These are phyloP conservation scores for Penicillium cosmopolitanum DNA, from an alignment of 495 filamentous ascomycete genomes.

Conservation along the genomic window DNA sequence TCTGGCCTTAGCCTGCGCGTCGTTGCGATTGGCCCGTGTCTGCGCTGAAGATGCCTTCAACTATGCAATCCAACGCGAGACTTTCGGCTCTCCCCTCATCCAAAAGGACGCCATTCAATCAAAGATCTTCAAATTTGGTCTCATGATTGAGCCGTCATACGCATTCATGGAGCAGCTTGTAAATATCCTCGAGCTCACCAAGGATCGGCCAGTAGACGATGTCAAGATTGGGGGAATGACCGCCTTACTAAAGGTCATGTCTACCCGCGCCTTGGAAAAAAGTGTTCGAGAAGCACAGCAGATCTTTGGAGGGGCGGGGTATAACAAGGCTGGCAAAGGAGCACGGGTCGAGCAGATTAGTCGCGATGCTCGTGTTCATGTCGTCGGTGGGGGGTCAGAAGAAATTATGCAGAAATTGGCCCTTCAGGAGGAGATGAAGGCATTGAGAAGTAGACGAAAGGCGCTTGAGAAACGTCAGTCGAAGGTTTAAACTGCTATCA, in stretches of 20 bases:
- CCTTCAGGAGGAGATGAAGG: slow-evolving; percentile 48
- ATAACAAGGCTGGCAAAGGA: slow-evolving; percentile 55
- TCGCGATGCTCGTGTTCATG: slow-evolving; percentile 58
- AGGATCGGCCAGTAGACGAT: slow-evolving; percentile 35
- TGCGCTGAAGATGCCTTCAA: slow-evolving; percentile 54
- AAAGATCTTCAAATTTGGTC: slow-evolving; percentile 53
- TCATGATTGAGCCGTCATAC: slow-evolving; percentile 53
- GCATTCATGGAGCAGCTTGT: slow-evolving; percentile 54
- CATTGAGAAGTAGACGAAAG: slow-evolving; percentile 35
- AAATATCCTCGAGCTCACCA: slow-evolving; percentile 47
- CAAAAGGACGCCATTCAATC: slow-evolving; percentile 49
- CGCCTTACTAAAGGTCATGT: slow-evolving; percentile 56
- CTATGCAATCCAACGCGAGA: slow-evolving; percentile 52
- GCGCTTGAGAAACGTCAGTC: slow-evolving; percentile 37
- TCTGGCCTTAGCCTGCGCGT: slow-evolving; percentile 44
- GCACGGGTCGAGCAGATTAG: slow-evolving; percentile 60
- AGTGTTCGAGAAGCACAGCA: slow-evolving; percentile 64
- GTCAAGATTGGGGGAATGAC: slow-evolving; percentile 55
- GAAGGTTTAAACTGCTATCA: slow-evolving; percentile 28
- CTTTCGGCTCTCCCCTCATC: slow-evolving; percentile 54
- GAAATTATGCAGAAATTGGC: slow-evolving; percentile 57
- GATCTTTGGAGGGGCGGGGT: slow-evolving; percentile 61
- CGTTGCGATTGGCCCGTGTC: slow-evolving; percentile 48
- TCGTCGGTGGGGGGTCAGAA: slow-evolving; percentile 61
- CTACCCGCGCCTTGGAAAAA: slow-evolving; percentile 57